Percentiles rank a stretch among this genome's conserved stretches.
Evolutionary conservation across 2,329 filamentous ascomycete genomes (phyloP).

Genomic region (Cladorrhinum sp.): DNA sequence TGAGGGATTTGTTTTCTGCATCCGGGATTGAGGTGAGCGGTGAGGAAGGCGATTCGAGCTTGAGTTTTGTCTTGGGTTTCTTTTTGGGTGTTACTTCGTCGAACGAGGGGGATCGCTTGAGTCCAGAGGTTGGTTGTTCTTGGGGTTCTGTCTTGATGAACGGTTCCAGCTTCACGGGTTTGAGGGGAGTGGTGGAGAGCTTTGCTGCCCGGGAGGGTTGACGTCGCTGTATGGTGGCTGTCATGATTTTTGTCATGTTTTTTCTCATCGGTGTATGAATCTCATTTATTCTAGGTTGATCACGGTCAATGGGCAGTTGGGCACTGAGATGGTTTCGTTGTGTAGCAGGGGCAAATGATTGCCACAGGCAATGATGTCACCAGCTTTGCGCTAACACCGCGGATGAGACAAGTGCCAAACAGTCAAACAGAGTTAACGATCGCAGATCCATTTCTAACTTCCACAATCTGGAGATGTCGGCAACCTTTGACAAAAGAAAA

Average conservation of each 20-base stretch:
- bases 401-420: not conserved
- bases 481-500: not conserved
- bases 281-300: not conserved
- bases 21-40: not conserved
- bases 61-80: not conserved
- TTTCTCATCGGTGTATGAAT: too few species aligned
- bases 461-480: not conserved
- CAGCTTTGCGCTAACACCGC: not conserved
- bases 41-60: not conserved
- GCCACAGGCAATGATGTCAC: not conserved
- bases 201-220: not conserved
- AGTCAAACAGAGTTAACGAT: not conserved
- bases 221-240: not conserved
- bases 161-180: not conserved
- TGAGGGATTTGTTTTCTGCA: not conserved
- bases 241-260: not conserved
- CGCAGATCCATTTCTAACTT: not conserved
- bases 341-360: not conserved
- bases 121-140: not conserved
- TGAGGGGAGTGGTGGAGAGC: not conserved
- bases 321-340: not conserved
- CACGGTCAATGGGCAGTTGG: too few species aligned
- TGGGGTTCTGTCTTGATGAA: not conserved
- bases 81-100: not conserved
- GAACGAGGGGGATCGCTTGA: not conserved